A percentile compares a stretch with the other conserved stretches of the same genome.
These are phyloP conservation scores for Periconia sp. DNA, from an alignment of 2,329 filamentous ascomycete species.

Conservation along the genomic window DNA sequence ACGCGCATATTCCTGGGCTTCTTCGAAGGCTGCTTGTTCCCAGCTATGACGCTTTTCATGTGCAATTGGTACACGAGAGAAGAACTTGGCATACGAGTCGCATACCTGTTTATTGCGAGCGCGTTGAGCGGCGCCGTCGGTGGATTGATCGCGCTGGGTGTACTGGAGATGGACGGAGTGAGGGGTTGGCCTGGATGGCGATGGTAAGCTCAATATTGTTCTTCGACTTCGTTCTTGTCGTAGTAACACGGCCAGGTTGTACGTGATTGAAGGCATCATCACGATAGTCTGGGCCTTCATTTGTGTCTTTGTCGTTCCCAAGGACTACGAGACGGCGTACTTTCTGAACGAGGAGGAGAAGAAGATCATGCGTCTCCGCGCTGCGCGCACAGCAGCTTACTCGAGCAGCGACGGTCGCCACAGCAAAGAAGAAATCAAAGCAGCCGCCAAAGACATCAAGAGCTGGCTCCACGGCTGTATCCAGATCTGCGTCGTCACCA, in stretches of 20 bases:
- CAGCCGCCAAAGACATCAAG: constrained; percentile 35
- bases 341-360: constrained; percentile 35
- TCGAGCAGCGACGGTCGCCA: constrained; percentile 32
- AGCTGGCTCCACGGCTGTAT: constrained; percentile 38
- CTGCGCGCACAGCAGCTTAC: constrained; percentile 34
- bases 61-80: constrained; percentile 37
- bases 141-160: constrained; percentile 30
- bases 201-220: constrained; percentile 17
- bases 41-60: constrained; percentile 31
- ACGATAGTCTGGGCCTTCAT: constrained; percentile 30
- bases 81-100: constrained; percentile 30
- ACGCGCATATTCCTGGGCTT: constrained; percentile 28
- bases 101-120: constrained; percentile 32
- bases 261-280: constrained; percentile 35
- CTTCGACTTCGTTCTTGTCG: no score
- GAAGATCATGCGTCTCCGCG: constrained; percentile 29
- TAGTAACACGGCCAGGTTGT: constrained; percentile 18
- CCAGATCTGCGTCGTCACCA: constrained; percentile 45
- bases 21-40: constrained; percentile 38
- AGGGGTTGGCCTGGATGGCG: constrained; percentile 27
- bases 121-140: constrained; percentile 32
- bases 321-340: constrained; percentile 35
- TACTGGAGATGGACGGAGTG: constrained; percentile 32
- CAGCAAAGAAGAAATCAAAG: constrained; percentile 30
- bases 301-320: constrained; percentile 35